Percentiles rank a stretch among this genome's conserved stretches.
phyloP scores from a whole-genome alignment of 257 asterid species.

The Penstemon newberryi region DNA sequence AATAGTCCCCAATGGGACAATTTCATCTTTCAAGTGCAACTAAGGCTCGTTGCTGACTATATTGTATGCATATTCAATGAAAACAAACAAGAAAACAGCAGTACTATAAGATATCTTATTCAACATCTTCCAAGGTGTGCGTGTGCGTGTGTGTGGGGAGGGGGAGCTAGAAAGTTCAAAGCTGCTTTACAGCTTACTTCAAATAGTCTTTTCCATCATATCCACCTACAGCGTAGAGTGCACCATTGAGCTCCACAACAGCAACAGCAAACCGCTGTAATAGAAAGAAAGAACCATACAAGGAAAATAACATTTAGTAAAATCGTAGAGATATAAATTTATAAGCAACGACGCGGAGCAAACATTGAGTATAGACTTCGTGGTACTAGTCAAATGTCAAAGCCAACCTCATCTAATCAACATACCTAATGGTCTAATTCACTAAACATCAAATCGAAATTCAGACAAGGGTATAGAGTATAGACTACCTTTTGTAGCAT shows the following conservation, averaged over 20 bases:
- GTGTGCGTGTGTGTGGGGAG: neutral
- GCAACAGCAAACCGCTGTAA: conserved; percentile 77
- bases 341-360: neutral
- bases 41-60: neutral
- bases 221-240: conserved; percentile 82
- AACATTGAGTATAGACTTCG: too few relatives aligned
- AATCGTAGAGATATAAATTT: neutral
- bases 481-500: neutral
- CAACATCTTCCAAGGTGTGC: neutral
- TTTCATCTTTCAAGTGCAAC: neutral
- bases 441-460: too few relatives aligned
- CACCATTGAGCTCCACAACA: conserved; percentile 78
- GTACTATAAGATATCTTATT: neutral
- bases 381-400: neutral
- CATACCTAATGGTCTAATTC: too few relatives aligned
- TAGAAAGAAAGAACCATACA: conserved; percentile 20
- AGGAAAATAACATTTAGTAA: neutral
- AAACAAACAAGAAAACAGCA: neutral
- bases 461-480: too few relatives aligned
- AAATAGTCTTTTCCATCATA: conserved; percentile 60
- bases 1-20: neutral
- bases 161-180: neutral
- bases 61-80: neutral
- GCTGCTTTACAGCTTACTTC: conserved; percentile 52
- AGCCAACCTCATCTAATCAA: neutral